Conservation (phyloP, 495 filamentous ascomycete genomes). For the Penicillium samsonianum region DNA sequence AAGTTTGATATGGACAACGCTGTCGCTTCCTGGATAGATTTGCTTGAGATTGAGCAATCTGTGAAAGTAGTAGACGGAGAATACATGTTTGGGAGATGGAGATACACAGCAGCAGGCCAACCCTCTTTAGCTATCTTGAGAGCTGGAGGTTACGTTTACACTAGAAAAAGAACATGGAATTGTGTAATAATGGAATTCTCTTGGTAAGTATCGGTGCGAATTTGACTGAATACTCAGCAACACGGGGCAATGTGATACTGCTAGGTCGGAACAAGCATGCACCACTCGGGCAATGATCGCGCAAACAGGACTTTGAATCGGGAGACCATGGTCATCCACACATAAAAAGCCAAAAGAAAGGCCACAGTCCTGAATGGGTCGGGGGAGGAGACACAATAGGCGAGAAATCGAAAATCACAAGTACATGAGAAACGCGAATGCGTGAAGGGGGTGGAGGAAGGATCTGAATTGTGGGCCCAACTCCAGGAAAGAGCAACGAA, state of each 20-base stretch:
- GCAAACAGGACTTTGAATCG: neutral
- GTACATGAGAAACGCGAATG: slow-evolving; percentile 3
- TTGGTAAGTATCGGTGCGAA: neutral
- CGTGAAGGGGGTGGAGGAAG: slow-evolving; percentile 4
- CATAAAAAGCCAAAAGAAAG: slow-evolving; percentile 2
- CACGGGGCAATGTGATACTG: slow-evolving; percentile 2
- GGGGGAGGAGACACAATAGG: neutral
- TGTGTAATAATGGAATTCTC: slow-evolving; percentile 4
- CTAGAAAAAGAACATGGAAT: neutral
- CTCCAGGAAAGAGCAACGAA: neutral
- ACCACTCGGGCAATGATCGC: slow-evolving; percentile 2
- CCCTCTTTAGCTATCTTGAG: neutral
- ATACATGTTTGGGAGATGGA: no score
- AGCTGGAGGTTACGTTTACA: neutral
- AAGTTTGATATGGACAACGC: neutral
- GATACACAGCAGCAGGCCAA: neutral
- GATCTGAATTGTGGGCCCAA: neutral
- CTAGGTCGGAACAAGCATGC: slow-evolving; percentile 4
- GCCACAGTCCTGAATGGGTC: neutral
- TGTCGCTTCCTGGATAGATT: neutral
- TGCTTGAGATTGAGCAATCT: neutral
- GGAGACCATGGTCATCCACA: slow-evolving; percentile 1
- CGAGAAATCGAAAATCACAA: neutral
- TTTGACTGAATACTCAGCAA: neutral
- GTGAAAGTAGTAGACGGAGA: neutral